phyloP scores from a whole-genome alignment of 2,329 filamentous ascomycete genomes.

The Sarocladium oryzae region DNA sequence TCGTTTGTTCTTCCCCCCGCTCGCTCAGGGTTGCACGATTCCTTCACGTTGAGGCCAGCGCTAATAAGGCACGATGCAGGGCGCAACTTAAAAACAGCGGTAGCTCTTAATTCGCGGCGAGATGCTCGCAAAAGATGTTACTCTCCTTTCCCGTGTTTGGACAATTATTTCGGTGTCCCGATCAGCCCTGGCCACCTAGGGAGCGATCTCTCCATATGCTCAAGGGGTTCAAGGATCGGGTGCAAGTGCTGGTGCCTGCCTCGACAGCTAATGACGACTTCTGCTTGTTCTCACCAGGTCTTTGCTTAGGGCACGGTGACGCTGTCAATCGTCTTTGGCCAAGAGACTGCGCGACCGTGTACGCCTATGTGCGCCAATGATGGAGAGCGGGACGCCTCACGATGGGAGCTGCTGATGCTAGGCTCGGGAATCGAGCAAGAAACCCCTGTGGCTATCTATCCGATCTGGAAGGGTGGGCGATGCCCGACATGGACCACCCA shows the following conservation, averaged over 20 bases:
- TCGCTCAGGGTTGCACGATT: background rate
- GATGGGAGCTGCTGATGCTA: background rate
- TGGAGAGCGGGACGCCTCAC: background rate
- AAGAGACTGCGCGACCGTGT: background rate
- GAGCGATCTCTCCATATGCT: background rate
- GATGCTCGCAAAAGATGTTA: background rate
- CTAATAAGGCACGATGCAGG: background rate
- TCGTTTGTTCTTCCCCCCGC: slow-evolving; percentile 6
- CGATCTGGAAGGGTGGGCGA: slow-evolving; percentile 3
- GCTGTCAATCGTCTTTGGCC: background rate
- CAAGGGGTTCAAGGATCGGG: background rate
- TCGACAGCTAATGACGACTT: background rate
- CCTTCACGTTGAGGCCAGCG: background rate
- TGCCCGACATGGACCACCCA: background rate
- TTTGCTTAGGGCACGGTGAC: background rate
- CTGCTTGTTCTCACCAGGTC: background rate
- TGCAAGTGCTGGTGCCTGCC: background rate
- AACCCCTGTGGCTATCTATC: slow-evolving; percentile 8
- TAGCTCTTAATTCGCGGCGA: background rate
- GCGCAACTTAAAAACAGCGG: background rate
- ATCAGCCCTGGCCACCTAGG: background rate
- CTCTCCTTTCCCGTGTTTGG: background rate
- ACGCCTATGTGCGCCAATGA: background rate
- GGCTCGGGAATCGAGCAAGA: slow-evolving; percentile 4
- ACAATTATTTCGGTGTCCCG: background rate